phyloP scores from a whole-genome alignment of 371 early-diverging fungal genomes.

The Saksenaea oblongispora region DNA sequence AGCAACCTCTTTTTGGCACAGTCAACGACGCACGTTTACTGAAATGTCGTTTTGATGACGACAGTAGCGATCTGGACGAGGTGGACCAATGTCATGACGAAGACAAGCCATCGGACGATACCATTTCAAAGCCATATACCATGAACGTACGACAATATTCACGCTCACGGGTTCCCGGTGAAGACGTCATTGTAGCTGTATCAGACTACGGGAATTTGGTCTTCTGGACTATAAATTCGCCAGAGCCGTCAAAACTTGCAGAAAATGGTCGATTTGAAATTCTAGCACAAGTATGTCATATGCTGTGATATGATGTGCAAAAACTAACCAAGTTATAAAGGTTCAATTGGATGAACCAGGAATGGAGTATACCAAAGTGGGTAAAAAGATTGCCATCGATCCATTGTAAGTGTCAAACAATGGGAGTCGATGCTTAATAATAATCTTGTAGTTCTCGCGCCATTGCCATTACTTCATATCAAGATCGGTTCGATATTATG shows the following conservation, averaged over 20 bases:
- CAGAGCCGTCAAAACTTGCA: slow-evolving; percentile 2
- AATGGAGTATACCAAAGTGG: slow-evolving; percentile 32
- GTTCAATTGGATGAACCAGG: slow-evolving; percentile 38
- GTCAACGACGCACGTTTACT: slow-evolving; percentile 28
- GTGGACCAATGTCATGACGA: neutral
- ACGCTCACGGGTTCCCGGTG: slow-evolving; percentile 26
- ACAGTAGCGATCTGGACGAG: neutral
- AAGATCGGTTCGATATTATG: slow-evolving; percentile 43
- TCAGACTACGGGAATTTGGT: slow-evolving; percentile 47
- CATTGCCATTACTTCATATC: slow-evolving; percentile 39
- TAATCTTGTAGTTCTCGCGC: slow-evolving; percentile 32
- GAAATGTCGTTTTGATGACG: slow-evolving; percentile 18
- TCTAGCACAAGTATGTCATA: slow-evolving; percentile 24
- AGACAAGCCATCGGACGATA: neutral
- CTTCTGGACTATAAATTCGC: slow-evolving; percentile 25
- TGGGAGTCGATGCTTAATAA: neutral
- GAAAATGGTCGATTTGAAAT: slow-evolving; percentile 34
- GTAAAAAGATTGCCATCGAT: slow-evolving; percentile 41
- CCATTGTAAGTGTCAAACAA: slow-evolving; percentile 29
- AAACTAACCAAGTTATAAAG: slow-evolving; percentile 12
- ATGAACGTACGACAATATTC: slow-evolving; percentile 18
- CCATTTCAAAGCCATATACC: slow-evolving; percentile 11
- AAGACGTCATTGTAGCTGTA: slow-evolving; percentile 34
- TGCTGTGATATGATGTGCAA: neutral
- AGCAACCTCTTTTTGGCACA: slow-evolving; percentile 37